Percentiles rank a stretch among this genome's conserved stretches.
Evolutionary conservation across 345 rosid genomes (phyloP).

Genomic region (Carallia pectinifolia): DNA sequence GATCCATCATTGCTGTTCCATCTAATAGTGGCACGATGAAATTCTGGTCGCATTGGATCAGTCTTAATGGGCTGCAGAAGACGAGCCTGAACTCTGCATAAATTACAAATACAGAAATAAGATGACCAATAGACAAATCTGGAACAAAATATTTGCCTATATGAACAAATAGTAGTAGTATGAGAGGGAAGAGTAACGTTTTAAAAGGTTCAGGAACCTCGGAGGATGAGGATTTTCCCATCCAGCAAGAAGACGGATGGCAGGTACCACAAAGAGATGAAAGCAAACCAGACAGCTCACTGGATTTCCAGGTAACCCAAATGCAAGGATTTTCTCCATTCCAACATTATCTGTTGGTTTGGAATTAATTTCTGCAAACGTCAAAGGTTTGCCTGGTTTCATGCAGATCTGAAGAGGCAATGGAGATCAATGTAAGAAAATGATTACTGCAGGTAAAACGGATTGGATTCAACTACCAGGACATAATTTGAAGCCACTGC

Average conservation of each 20-base stretch:
- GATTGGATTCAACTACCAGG: not conserved
- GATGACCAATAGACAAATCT: not conserved
- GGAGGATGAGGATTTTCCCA: conserved; percentile 69
- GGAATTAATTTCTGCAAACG: conserved; percentile 66
- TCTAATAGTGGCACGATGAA: conserved; percentile 69
- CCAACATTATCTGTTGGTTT: conserved; percentile 34
- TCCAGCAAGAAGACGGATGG: conserved; percentile 78
- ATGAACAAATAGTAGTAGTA: not conserved
- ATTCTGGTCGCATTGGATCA: conserved; percentile 67
- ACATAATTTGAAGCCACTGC: not conserved
- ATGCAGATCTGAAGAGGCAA: conserved; percentile 65
- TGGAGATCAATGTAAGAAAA: conserved; percentile 3
- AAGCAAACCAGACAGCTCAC: conserved; percentile 93
- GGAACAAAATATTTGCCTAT: too few species aligned
- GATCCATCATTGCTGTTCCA: conserved; percentile 87
- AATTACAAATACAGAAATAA: not conserved
- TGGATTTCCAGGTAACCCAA: conserved; percentile 98
- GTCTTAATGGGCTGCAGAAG: conserved; percentile 65
- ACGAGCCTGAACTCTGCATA: conserved; percentile 66
- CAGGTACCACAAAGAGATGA: conserved; percentile 79
- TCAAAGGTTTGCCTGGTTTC: conserved; percentile 96
- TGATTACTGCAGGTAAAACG: conserved; percentile 5
- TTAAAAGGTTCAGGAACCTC: conserved; percentile 52
- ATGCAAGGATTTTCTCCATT: conserved; percentile 64
- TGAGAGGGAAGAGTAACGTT: conserved; percentile 5